These are phyloP conservation scores for Yarrowia sp. DNA, from an alignment of 805 yeast genomes.

Conservation along the genomic window DNA sequence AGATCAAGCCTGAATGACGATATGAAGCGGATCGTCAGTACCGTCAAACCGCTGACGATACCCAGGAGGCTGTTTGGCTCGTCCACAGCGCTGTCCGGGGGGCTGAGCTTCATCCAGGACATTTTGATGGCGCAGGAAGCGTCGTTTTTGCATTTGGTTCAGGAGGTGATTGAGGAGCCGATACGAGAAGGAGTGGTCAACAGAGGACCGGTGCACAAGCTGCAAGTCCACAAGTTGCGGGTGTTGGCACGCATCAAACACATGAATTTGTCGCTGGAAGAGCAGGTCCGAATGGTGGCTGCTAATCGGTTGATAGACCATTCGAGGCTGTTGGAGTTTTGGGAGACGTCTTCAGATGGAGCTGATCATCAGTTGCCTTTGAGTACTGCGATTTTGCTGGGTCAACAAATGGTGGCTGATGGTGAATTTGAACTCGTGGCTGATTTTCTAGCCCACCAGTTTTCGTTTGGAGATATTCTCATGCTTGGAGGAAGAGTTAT, in stretches of 20 bases:
- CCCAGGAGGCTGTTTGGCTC: not conserved
- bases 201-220: not conserved
- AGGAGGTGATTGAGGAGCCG: conserved; percentile 24
- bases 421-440: conserved; percentile 21
- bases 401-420: conserved; percentile 14
- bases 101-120: conserved; percentile 11
- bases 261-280: not conserved
- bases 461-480: conserved; percentile 19
- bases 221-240: conserved; percentile 18
- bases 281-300: conserved; percentile 22
- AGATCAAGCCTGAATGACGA: conserved; percentile 10
- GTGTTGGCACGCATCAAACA: conserved; percentile 7
- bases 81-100: not conserved
- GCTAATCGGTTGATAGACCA: conserved; percentile 5
- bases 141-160: conserved; percentile 21
- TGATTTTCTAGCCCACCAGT: conserved; percentile 10
- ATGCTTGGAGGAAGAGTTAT: conserved; percentile 2
- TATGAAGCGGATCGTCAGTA: conserved; percentile 19
- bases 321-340: not conserved
- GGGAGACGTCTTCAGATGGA: conserved; percentile 3
- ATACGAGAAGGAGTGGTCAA: not conserved
- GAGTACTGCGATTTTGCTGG: not conserved
- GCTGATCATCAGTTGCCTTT: not conserved
- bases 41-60: not conserved
- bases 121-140: conserved; percentile 10